phyloP scores from a whole-genome alignment of 148 eudicot genomes.

The Chenopodium album region DNA sequence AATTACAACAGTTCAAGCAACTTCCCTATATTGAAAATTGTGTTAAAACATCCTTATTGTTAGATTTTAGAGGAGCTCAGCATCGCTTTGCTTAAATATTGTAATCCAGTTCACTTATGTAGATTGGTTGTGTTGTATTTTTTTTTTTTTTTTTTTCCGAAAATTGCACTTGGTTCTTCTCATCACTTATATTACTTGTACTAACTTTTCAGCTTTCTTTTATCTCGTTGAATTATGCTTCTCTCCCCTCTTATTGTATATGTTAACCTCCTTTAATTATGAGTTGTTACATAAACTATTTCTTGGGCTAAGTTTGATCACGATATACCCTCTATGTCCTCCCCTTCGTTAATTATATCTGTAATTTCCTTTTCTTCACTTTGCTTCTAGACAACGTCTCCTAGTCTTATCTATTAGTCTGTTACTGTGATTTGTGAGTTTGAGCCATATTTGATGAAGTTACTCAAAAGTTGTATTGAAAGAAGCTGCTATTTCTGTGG shows the following conservation, averaged over 20 bases:
- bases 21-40: not conserved
- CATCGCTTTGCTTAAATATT: not conserved
- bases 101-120: not conserved
- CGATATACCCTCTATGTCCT: not conserved
- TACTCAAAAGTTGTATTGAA: not conserved
- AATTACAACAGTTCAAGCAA: not conserved
- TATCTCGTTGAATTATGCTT: not conserved
- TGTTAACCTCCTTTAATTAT: not conserved
- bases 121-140: not conserved
- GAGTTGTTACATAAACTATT: not conserved
- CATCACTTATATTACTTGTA: not conserved
- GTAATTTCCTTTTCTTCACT: not conserved
- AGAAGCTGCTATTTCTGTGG: not conserved
- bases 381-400: not conserved
- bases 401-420: not conserved
- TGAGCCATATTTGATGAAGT: not conserved
- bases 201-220: not conserved
- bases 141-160: not conserved
- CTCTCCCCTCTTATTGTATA: no score
- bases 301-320: not conserved
- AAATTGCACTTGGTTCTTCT: not conserved
- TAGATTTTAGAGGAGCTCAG: not conserved
- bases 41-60: not conserved
- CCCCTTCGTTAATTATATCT: not conserved
- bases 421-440: not conserved